These are phyloP conservation scores for Acacia concinna DNA, from an alignment of 331 rosid species.

Conservation along the genomic window DNA sequence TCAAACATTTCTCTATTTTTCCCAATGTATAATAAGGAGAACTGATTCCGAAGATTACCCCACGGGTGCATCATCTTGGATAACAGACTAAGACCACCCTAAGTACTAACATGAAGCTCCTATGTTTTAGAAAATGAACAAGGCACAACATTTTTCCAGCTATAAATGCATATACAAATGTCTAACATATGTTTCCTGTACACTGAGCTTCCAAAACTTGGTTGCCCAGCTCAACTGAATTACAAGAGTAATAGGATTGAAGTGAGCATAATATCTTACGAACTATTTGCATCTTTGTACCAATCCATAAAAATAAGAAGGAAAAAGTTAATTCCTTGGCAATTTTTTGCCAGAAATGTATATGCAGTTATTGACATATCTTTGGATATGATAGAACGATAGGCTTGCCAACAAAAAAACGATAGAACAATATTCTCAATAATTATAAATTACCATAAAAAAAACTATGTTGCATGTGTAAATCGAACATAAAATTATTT, in stretches of 20 bases:
- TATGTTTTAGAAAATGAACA: conserved; percentile 18
- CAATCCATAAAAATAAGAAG: background rate
- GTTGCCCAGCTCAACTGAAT: background rate
- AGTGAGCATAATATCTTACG: conserved; percentile 16
- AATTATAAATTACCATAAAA: no score
- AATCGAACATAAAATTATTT: no score
- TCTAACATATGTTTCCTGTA: conserved; percentile 7
- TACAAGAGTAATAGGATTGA: conserved; percentile 8
- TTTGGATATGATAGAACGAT: no score
- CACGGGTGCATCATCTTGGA: background rate
- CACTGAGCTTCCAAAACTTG: conserved; percentile 8
- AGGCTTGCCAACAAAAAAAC: no score
- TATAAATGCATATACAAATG: background rate
- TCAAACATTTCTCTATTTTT: background rate
- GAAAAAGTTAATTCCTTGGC: no score
- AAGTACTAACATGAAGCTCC: conserved; percentile 2
- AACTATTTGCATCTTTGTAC: conserved; percentile 15
- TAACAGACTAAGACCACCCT: background rate
- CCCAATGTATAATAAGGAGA: background rate
- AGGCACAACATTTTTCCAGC: conserved; percentile 20
- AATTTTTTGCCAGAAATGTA: no score
- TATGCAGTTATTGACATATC: no score
- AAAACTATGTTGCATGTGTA: no score
- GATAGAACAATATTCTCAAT: no score
- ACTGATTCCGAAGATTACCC: background rate